phyloP scores from a whole-genome alignment of 1,284 basidiomycete species.

The Thelephora terrestris region DNA sequence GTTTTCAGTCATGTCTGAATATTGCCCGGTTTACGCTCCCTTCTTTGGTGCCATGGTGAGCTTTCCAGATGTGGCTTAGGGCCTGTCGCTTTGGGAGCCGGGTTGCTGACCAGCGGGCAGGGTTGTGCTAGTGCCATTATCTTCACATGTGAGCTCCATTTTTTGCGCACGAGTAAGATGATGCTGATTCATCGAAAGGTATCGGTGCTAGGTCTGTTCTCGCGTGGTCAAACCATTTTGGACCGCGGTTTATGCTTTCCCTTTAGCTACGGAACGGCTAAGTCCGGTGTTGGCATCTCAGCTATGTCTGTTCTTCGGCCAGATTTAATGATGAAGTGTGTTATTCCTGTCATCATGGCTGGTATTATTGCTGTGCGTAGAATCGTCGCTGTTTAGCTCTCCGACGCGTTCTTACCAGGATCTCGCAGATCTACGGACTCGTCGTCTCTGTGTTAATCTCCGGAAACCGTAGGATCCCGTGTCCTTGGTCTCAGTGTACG shows the following conservation, averaged over 20 bases:
- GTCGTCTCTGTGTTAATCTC: constrained; percentile 89
- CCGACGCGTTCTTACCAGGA: background rate
- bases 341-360: constrained; percentile 98
- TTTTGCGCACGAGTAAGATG: constrained; percentile 10
- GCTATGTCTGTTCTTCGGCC: constrained; percentile 96
- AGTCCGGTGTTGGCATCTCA: constrained; percentile 98
- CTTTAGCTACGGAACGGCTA: constrained; percentile 85
- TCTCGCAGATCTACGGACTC: constrained; percentile 66
- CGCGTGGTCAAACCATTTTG: background rate
- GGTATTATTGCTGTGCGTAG: constrained; percentile 90
- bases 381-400: background rate
- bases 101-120: constrained; percentile 29
- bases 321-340: constrained; percentile 92
- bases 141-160: constrained; percentile 77
- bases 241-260: constrained; percentile 1
- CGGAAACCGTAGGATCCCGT: constrained; percentile 50
- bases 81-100: constrained; percentile 5
- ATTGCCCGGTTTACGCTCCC: constrained; percentile 91
- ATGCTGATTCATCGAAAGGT: constrained; percentile 28
- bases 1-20: constrained; percentile 58
- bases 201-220: constrained; percentile 59
- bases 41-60: constrained; percentile 95
- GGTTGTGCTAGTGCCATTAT: constrained; percentile 96
- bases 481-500: constrained; percentile 3
- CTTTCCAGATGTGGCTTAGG: constrained; percentile 7